Conservation (phyloP, 768 basidiomycete genomes). For the Tylopilus intermedius region DNA sequence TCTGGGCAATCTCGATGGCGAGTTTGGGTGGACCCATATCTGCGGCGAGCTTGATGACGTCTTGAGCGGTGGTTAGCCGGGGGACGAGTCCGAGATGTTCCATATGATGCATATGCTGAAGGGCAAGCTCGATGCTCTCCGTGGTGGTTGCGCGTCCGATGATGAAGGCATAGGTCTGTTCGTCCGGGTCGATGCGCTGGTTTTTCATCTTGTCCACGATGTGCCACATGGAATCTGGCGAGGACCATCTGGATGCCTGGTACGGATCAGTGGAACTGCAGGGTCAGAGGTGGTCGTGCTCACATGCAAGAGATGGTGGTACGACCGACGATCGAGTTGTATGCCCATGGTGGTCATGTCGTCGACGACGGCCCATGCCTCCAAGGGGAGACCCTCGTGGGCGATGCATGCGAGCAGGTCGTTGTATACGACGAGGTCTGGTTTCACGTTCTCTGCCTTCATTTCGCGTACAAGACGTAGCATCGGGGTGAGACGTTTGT, state of each 20-base stretch:
- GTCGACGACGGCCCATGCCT: conserved; percentile 62
- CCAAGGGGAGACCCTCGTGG: conserved; percentile 37
- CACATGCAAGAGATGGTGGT: conserved; percentile 60
- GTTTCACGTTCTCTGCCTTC: conserved; percentile 51
- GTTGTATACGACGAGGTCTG: conserved; percentile 55
- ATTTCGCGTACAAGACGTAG: conserved; percentile 30
- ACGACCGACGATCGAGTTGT: conserved; percentile 45
- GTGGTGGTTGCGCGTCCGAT: conserved; percentile 42
- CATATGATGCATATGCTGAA: conserved; percentile 62
- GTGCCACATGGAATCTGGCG: conserved; percentile 39
- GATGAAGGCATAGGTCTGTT: conserved; percentile 49
- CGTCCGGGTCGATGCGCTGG: conserved; percentile 44
- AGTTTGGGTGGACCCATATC: conserved; percentile 53
- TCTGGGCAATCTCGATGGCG: conserved; percentile 63
- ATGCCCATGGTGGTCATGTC: conserved; percentile 58
- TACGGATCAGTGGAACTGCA: conserved; percentile 8
- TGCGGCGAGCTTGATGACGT: conserved; percentile 51
- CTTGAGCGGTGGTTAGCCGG: conserved; percentile 44
- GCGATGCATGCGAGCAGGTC: conserved; percentile 49
- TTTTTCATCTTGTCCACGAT: conserved; percentile 54
- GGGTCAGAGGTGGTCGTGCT: conserved; percentile 12
- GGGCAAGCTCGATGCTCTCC: conserved; percentile 59
- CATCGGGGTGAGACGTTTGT: too few species aligned
- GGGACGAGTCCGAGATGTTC: conserved; percentile 46
- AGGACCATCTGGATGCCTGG: conserved; percentile 44